Base-by-base conservation (phyloP, 441 rosid species). In the Erysimum cheiri region DNA sequence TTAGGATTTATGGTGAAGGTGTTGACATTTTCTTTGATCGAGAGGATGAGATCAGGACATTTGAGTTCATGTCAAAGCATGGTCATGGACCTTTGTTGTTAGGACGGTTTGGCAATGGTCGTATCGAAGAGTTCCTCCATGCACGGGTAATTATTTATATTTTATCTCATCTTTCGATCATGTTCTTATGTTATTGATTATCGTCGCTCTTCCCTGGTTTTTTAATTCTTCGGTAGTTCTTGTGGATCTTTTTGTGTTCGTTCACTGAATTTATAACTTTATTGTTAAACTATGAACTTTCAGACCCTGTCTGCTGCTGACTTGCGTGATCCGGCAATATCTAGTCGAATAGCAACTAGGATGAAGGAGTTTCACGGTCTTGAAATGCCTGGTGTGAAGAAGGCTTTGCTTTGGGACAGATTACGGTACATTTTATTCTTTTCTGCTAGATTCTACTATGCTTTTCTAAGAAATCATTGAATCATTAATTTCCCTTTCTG, bases 1-100 rank as follows among this genome's bases (percentile, higher is more conserved):
- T 88, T 44, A 84, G 99, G 86, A 86, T 94, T 57, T 94, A 94
- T 32, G 97, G 99, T 37, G 97, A 86, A 72, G 99, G 99, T 19
- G 98, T 94, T 53, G 94, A 85, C 17, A 85, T 86, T 19, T 94
- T 92, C 80, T 90, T 94, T 70, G 94, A 92, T 70, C 78, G 97
- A 66, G 80, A 84, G 12, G 80, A 86, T 69, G 98, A 94, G 89
- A 88, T 92, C 58, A 78, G 77, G 80, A 94, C 97, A 0, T 92
- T 92, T 80, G 98, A 92, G 84, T 90, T 81, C 58, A 88, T 92
- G 87, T 95, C 98, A 6, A 90, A 85, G 64, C 80, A 87, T 72
- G 98, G 99, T 33, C 90, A 84, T 72, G 99, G 99, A 26, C 98
- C 99, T 31, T 80, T 86, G 65, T 75, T 95, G 72, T 81, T 95